A percentile compares a stretch with the other conserved stretches of the same genome.
These are phyloP conservation scores for Fagus sylvatica DNA, from an alignment of 306 rosid genomes.

Conservation along the genomic window DNA sequence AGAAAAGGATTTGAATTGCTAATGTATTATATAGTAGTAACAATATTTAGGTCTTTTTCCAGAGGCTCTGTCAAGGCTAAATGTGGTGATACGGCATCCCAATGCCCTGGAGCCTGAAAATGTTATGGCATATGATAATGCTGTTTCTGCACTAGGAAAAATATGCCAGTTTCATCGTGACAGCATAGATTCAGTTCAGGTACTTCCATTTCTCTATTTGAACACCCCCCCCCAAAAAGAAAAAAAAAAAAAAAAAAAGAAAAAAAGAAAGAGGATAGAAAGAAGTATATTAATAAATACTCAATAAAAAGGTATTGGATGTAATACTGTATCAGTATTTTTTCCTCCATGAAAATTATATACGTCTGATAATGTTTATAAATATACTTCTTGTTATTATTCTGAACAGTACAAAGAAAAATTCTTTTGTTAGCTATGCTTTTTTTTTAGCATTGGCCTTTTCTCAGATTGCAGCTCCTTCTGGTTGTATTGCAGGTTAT, in stretches of 20 bases:
- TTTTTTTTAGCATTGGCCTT: neutral
- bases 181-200: conserved; percentile 92
- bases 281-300: neutral
- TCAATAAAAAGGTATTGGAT: neutral
- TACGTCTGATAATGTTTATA: neutral
- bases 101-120: conserved; percentile 76
- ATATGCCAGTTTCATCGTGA: conserved; percentile 86
- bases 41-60: conserved; percentile 31
- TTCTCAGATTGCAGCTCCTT: neutral
- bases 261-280: too few species aligned
- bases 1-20: neutral
- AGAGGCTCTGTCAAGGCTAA: conserved; percentile 95
- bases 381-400: neutral
- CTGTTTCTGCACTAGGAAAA: conserved; percentile 95
- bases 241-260: neutral
- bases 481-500: conserved; percentile 57
- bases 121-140: conserved; percentile 97
- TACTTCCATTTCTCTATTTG: conserved; percentile 15
- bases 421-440: neutral
- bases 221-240: neutral
- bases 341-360: neutral
- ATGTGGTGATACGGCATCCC: conserved; percentile 89
- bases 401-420: neutral
- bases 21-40: conserved; percentile 14
- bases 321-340: neutral